Conservation (phyloP, 305 asterid genomes). For the Euphrasia arctica region DNA sequence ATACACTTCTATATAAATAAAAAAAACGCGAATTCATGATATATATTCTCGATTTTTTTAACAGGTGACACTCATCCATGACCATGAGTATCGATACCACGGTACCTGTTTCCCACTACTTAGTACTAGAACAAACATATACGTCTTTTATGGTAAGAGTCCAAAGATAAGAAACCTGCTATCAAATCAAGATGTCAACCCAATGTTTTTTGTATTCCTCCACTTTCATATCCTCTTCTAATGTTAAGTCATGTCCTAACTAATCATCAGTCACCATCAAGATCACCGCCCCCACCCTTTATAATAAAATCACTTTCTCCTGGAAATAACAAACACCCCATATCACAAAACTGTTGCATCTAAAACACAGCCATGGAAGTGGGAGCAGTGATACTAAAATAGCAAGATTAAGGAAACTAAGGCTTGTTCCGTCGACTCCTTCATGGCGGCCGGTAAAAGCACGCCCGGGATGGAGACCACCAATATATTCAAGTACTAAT, state of each 20-base stretch:
- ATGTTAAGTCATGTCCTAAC: constrained; percentile 33
- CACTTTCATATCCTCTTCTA: constrained; percentile 18
- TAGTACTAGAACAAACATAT: no score
- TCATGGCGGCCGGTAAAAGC: constrained; percentile 32
- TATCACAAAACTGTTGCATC: constrained; percentile 3
- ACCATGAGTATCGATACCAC: no score
- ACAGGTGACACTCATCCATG: no score
- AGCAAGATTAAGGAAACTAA: constrained; percentile 3
- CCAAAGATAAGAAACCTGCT: constrained; percentile 24
- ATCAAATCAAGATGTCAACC: constrained; percentile 23
- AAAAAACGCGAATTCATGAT: no score
- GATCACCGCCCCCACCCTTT: constrained; percentile 1
- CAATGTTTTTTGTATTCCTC: constrained; percentile 15
- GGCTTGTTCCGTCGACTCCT: background rate
- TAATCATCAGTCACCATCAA: constrained; percentile 18
- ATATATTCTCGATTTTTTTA: no score
- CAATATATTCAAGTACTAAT: constrained; percentile 20
- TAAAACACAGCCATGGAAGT: constrained; percentile 17
- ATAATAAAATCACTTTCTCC: background rate
- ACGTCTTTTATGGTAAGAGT: constrained; percentile 3
- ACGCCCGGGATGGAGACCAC: constrained; percentile 22
- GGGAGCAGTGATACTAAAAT: constrained; percentile 6
- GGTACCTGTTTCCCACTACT: no score
- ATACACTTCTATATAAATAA: no score
- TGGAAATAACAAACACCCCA: constrained; percentile 4